Evolutionary conservation across 306 rosid species (phyloP).

Genomic region (Malus fusca): DNA sequence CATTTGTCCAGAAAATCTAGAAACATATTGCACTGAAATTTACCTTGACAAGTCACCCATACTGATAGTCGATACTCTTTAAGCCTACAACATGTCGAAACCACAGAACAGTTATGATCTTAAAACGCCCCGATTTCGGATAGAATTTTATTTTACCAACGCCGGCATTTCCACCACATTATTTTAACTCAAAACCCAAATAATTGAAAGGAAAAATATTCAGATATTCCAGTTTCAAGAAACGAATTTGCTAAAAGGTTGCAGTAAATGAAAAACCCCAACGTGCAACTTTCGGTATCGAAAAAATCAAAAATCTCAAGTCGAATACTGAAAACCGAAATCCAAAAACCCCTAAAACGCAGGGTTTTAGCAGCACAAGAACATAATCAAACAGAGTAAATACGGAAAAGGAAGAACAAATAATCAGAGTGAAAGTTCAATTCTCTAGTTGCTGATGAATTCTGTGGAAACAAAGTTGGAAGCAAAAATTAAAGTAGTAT

Average conservation of each 20-base stretch:
- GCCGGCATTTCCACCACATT: background rate
- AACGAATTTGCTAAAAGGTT: background rate
- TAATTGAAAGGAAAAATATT: background rate
- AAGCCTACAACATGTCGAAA: slow-evolving; percentile 8
- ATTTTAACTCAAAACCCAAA: background rate
- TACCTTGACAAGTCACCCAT: slow-evolving; percentile 40
- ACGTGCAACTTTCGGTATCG: background rate
- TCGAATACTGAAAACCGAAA: background rate
- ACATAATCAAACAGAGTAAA: background rate
- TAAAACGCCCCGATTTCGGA: background rate
- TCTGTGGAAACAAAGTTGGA: background rate
- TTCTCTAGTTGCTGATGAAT: background rate
- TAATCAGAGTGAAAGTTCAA: background rate
- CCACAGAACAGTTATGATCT: background rate
- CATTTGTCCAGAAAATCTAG: background rate
- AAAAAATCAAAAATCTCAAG: background rate
- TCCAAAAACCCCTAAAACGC: slow-evolving; percentile 6
- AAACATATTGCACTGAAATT: background rate
- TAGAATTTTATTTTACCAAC: background rate
- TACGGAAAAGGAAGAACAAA: background rate
- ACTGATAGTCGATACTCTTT: background rate
- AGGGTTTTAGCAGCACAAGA: slow-evolving; percentile 6
- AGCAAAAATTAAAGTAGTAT: too few species aligned
- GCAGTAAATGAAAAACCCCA: background rate
- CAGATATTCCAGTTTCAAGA: background rate